Evolutionary conservation across 352 stramenopile species (phyloP), one percentile per base, ranked within the genome.

Genomic region (Pythium coloratum): DNA sequence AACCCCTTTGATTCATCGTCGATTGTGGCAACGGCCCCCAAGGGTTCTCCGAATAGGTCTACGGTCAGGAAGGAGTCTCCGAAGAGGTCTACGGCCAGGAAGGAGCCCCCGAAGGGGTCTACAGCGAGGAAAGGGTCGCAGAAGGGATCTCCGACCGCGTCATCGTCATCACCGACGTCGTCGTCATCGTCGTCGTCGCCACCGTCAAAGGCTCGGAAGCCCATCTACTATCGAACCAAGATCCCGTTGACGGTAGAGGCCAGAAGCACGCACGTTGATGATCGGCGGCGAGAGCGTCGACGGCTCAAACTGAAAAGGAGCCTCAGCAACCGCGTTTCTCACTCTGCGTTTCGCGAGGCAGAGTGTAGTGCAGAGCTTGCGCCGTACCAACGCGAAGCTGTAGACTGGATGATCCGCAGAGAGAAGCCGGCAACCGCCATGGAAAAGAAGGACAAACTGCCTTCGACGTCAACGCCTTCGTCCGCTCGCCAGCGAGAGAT

Each of bases 381-480:
- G 30, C 70, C 77, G 12, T 97, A 98, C 58, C 92, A 98, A 70
- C 75, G 82, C 42, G 77, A 86, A 40, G 92, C 92, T 24, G 78
- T 98, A 0, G 64, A 88, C 12, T 98, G 94, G 94, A 98, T 98
- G 94, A 67, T 86, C 5, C 65, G 72, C 34, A 71, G 85, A 64
- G 85, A 94, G 49, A 55, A 44, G 46, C 7, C 57, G 18, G 38
- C 57, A 24, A 57, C 51, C 5, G 6, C 24, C 6, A 57, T 57
- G n/a, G 24, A 68, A 63, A 24, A 50, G 60, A 70, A 70, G 20
- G 70, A 38, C 67, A 78, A 46, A 67, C 64, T 26, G 71, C 72
- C 18, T 55, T 68, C 33, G 8, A 44, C n/a, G 2, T 62, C 57
- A 18, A 51, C 64, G 4, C 32, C 51, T 67, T 81, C 32, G 3